Percentiles rank a stretch among this genome's conserved stretches.
These are phyloP conservation scores for Globisporangium radiosum DNA, from an alignment of 352 stramenopile genomes.

Conservation along the genomic window DNA sequence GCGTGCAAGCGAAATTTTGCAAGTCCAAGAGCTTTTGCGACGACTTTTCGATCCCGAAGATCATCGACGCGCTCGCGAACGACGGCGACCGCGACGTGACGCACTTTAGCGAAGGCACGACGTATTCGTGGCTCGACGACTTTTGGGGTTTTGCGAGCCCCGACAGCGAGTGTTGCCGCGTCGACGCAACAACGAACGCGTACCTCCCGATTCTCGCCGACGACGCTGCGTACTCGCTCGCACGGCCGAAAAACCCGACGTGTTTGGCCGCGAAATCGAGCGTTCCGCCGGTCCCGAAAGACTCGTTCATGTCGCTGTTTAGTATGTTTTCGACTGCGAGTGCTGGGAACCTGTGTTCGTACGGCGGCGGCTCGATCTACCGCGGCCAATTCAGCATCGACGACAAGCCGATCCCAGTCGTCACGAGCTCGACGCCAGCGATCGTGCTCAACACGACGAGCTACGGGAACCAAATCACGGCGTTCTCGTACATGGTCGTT, in stretches of 20 bases:
- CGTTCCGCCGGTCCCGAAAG: slow-evolving; percentile 28
- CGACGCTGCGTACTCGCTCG: slow-evolving; percentile 23
- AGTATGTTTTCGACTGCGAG: slow-evolving; percentile 54
- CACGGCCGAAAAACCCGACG: slow-evolving; percentile 18
- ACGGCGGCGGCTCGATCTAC: slow-evolving; percentile 57
- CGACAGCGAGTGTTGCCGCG: slow-evolving; percentile 57
- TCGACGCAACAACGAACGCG: slow-evolving; percentile 25
- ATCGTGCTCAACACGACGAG: slow-evolving; percentile 42
- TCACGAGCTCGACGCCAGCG: slow-evolving; percentile 17
- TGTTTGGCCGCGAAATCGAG: slow-evolving; percentile 31
- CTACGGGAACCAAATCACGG: slow-evolving; percentile 46
- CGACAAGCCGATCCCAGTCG: slow-evolving; percentile 33
- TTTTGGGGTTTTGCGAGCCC: slow-evolving; percentile 62
- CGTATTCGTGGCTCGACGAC: slow-evolving; percentile 71
- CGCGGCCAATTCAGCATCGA: slow-evolving; percentile 65
- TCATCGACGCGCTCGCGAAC: slow-evolving; percentile 37
- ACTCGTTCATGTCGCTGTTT: slow-evolving; percentile 67
- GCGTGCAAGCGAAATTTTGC: slow-evolving; percentile 43
- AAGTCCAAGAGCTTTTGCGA: slow-evolving; percentile 53
- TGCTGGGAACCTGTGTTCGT: slow-evolving; percentile 37
- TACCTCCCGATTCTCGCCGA: slow-evolving; percentile 37
- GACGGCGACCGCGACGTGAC: slow-evolving; percentile 25
- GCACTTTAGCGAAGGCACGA: slow-evolving; percentile 37
- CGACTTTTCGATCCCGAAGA: slow-evolving; percentile 50
- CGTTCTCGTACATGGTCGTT: slow-evolving; percentile 64